A percentile compares a stretch with the other conserved stretches of the same genome.
Evolutionary conservation across 768 basidiomycete species (phyloP).

Genomic region (Sporobolomyces phaffii): DNA sequence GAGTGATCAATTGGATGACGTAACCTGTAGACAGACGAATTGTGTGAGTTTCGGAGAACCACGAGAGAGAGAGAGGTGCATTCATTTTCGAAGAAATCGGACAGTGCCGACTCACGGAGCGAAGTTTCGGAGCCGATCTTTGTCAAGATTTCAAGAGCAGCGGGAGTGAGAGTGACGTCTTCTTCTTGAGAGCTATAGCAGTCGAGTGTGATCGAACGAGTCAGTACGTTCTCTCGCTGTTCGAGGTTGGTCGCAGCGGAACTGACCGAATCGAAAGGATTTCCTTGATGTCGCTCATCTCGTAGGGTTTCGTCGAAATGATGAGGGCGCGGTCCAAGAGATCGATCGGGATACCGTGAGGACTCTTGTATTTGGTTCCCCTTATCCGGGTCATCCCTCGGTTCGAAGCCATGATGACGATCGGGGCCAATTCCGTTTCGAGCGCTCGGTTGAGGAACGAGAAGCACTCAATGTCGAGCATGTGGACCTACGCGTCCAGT

Average conservation of each 20-base stretch:
- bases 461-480: slow-evolving; percentile 99
- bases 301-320: slow-evolving; percentile 84
- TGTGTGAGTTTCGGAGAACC: background rate
- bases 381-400: slow-evolving; percentile 89
- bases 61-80: background rate
- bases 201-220: background rate
- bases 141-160: slow-evolving; percentile 72
- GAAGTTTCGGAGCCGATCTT: slow-evolving; percentile 85
- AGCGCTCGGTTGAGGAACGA: slow-evolving; percentile 95
- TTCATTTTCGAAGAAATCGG: background rate
- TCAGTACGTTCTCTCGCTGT: background rate
- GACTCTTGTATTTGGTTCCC: slow-evolving; percentile 87
- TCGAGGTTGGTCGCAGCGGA: background rate
- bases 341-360: slow-evolving; percentile 91
- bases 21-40: slow-evolving; percentile 52
- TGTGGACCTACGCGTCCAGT: slow-evolving; percentile 65
- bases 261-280: slow-evolving; percentile 82
- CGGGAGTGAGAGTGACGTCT: slow-evolving; percentile 72
- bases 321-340: slow-evolving; percentile 91
- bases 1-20: slow-evolving; percentile 89
- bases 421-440: slow-evolving; percentile 83
- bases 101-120: slow-evolving; percentile 49
- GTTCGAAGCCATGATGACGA: slow-evolving; percentile 98
- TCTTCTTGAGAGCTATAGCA: slow-evolving; percentile 76
- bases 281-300: slow-evolving; percentile 73